These are phyloP conservation scores for Monascus purpureus DNA, from an alignment of 495 filamentous ascomycete genomes.

Conservation along the genomic window DNA sequence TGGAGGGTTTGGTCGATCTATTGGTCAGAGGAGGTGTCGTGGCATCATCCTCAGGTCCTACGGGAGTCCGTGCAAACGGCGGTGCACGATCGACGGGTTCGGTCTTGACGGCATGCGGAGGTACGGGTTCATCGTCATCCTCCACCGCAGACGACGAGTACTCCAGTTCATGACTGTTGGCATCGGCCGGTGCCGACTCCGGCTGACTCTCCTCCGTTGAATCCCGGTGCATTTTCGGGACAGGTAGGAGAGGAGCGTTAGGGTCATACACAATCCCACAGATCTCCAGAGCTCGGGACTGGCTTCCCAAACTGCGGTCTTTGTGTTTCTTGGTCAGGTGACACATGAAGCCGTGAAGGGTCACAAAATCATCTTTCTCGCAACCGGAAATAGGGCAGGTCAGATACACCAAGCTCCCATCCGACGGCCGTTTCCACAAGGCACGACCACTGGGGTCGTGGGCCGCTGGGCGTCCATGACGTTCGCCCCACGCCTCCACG, in stretches of 20 bases:
- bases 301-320: slow-evolving; percentile 32
- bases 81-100: slow-evolving; percentile 14
- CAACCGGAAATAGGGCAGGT: slow-evolving; percentile 31
- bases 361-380: slow-evolving; percentile 32
- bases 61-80: slow-evolving; percentile 6
- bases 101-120: slow-evolving; percentile 18
- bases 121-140: slow-evolving; percentile 15
- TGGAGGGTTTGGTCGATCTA: slow-evolving; percentile 29
- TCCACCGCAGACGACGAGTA: slow-evolving; percentile 27
- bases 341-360: slow-evolving; percentile 36
- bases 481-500: slow-evolving; percentile 35
- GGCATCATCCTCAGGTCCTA: slow-evolving; percentile 7
- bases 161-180: slow-evolving; percentile 18
- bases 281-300: slow-evolving; percentile 30
- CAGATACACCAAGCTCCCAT: slow-evolving; percentile 32
- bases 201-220: slow-evolving; percentile 26
- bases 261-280: slow-evolving; percentile 33
- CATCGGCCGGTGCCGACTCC: slow-evolving; percentile 17
- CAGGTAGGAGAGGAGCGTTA: slow-evolving; percentile 25
- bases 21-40: slow-evolving; percentile 5
- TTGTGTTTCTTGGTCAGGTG: slow-evolving; percentile 38
- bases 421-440: slow-evolving; percentile 33
- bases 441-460: slow-evolving; percentile 30
- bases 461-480: slow-evolving; percentile 32
- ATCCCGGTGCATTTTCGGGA: slow-evolving; percentile 19